Conservation (phyloP, 768 basidiomycete genomes). For the Russula vinacea region DNA sequence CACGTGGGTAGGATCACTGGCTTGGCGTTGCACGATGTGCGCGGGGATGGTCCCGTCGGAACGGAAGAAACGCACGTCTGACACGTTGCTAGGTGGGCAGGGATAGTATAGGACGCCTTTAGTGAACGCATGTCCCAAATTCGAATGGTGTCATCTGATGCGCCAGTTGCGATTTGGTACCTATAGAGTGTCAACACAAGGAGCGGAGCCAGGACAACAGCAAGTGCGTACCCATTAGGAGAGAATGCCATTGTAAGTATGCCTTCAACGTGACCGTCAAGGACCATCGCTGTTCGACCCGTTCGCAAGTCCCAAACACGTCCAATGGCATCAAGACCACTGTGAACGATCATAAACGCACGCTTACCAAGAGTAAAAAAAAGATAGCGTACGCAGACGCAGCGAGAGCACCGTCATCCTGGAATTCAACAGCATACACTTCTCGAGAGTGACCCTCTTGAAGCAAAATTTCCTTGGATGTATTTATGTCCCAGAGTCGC, state of each 20-base stretch:
- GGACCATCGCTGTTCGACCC: conserved; percentile 94
- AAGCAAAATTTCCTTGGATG: conserved; percentile 73
- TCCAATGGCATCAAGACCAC: conserved; percentile 94
- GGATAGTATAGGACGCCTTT: conserved; percentile 92
- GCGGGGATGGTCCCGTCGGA: conserved; percentile 50
- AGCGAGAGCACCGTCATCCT: conserved; percentile 87
- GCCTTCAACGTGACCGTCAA: conserved; percentile 93
- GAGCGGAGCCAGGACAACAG: conserved; percentile 3
- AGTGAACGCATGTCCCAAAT: conserved; percentile 98
- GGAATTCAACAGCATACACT: conserved; percentile 94
- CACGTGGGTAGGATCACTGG: conserved; percentile 44
- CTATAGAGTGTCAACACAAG: conserved; percentile 42
- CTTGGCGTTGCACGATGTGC: conserved; percentile 32
- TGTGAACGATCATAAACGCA: conserved; percentile 36
- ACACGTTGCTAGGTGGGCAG: conserved; percentile 92
- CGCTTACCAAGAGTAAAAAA: not conserved
- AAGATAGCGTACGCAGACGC: conserved; percentile 75
- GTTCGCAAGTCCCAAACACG: conserved; percentile 97
- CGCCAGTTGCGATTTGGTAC: conserved; percentile 95
- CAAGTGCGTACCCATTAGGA: conserved; percentile 76
- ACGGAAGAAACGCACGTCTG: conserved; percentile 93
- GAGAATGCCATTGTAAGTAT: conserved; percentile 91
- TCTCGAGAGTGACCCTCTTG: conserved; percentile 99
- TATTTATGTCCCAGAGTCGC: conserved; percentile 92
- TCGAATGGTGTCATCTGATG: conserved; percentile 95